Conservation (phyloP, 805 yeast genomes). For the Myxozyma vanderwaltii region DNA sequence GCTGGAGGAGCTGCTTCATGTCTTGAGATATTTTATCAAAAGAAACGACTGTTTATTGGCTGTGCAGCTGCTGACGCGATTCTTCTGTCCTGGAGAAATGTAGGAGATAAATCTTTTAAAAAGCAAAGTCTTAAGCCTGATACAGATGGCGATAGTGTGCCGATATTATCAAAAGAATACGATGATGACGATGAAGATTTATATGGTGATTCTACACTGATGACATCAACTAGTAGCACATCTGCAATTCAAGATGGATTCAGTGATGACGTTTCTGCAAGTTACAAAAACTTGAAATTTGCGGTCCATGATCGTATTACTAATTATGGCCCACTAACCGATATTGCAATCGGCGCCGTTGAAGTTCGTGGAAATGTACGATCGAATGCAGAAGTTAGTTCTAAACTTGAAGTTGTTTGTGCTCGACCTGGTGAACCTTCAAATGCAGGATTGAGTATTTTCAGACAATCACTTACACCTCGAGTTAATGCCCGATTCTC, state of each 20-base stretch:
- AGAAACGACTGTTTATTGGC: slow-evolving; percentile 55
- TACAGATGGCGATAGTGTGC: background rate
- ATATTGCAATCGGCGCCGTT: slow-evolving; percentile 59
- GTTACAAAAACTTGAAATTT: slow-evolving; percentile 44
- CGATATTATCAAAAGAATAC: slow-evolving; percentile 22
- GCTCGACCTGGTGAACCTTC: slow-evolving; percentile 62
- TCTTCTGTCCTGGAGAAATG: slow-evolving; percentile 48
- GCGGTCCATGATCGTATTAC: slow-evolving; percentile 55
- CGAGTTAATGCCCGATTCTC: slow-evolving; percentile 62
- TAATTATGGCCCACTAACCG: slow-evolving; percentile 74
- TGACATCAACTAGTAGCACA: background rate
- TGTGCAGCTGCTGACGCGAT: slow-evolving; percentile 62
- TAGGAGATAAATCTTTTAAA: slow-evolving; percentile 20
- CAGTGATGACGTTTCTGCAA: background rate
- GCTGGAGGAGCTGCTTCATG: slow-evolving; percentile 25
- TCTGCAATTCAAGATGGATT: slow-evolving; percentile 23
- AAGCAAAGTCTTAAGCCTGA: background rate
- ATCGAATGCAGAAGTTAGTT: slow-evolving; percentile 1
- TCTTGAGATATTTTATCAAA: slow-evolving; percentile 8
- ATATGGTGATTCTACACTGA: slow-evolving; percentile 26
- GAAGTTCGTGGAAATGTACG: background rate
- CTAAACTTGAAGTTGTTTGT: slow-evolving; percentile 56
- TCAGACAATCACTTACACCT: slow-evolving; percentile 72
- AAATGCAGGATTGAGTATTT: slow-evolving; percentile 57
- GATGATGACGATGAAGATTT: slow-evolving; percentile 35